Conservation (phyloP, 1,139 yeast genomes). For the Taphrina sp. region DNA sequence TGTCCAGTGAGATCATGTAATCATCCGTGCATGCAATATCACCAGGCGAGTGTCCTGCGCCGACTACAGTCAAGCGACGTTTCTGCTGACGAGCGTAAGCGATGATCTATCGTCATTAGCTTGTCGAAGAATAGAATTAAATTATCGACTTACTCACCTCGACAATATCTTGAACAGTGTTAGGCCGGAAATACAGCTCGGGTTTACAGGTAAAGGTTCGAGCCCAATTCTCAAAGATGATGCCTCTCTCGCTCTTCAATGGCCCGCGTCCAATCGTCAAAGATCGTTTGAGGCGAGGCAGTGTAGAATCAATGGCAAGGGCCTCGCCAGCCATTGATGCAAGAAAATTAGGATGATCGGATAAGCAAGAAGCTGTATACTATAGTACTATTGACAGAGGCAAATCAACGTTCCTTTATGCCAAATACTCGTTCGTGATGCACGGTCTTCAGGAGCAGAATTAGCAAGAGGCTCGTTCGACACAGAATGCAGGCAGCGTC, state of each 20-base stretch:
- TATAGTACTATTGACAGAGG: too few species aligned
- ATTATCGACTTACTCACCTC: too few species aligned
- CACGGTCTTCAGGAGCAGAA: too few species aligned
- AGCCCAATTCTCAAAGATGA: constrained; percentile 31
- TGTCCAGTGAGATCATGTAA: constrained; percentile 87
- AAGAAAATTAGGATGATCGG: not conserved
- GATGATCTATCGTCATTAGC: constrained; percentile 52
- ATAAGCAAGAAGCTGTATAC: too few species aligned
- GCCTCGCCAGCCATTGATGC: not conserved
- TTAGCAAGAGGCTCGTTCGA: too few species aligned
- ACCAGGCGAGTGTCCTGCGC: constrained; percentile 95
- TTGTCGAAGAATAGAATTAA: too few species aligned
- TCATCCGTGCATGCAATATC: constrained; percentile 83
- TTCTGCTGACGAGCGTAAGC: constrained; percentile 58
- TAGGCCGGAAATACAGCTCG: constrained; percentile 34
- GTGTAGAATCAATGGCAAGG: constrained; percentile 18
- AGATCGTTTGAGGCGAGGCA: constrained; percentile 2
- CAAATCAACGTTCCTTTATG: too few species aligned
- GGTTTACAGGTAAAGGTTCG: constrained; percentile 29
- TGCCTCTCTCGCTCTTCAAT: not conserved
- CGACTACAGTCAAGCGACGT: constrained; percentile 78
- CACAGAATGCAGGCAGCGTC: too few species aligned
- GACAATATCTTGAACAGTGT: constrained; percentile 4
- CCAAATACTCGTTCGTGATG: too few species aligned
- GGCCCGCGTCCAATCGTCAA: too few species aligned